Evolutionary conservation across 2,329 filamentous ascomycete species (phyloP).

Genomic region (Corniculantispora saksenae): DNA sequence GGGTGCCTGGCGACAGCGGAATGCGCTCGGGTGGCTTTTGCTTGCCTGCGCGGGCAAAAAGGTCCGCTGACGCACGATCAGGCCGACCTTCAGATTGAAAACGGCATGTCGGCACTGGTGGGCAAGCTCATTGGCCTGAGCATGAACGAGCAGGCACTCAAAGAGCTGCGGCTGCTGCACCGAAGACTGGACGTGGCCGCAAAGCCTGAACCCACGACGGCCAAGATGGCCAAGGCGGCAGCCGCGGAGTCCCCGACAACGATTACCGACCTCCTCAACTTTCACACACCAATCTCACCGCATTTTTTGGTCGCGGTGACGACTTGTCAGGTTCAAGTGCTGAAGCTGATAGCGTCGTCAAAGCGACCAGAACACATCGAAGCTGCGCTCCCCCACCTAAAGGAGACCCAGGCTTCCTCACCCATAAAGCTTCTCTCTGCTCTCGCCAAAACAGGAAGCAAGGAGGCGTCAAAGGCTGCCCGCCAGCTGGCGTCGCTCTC

Average conservation of each 20-base stretch:
- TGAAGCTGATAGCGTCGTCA: constrained; percentile 62
- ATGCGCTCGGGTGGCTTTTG: constrained; percentile 68
- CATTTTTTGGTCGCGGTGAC: constrained; percentile 57
- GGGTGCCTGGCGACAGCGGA: constrained; percentile 62
- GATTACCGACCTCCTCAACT: constrained; percentile 63
- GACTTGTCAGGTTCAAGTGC: constrained; percentile 63
- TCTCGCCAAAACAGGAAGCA: constrained; percentile 43
- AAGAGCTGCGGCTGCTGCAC: constrained; percentile 68
- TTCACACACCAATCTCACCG: constrained; percentile 48
- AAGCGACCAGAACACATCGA: constrained; percentile 63
- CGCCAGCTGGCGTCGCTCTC: constrained; percentile 68
- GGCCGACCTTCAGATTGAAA: constrained; percentile 69
- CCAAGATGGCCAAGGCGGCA: constrained; percentile 33
- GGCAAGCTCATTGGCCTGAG: constrained; percentile 66
- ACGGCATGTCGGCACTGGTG: constrained; percentile 69
- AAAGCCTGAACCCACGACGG: constrained; percentile 14
- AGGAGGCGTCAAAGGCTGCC: constrained; percentile 57
- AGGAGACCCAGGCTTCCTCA: constrained; percentile 54
- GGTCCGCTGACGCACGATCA: constrained; percentile 54
- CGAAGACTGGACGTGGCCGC: constrained; percentile 52
- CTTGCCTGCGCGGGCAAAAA: constrained; percentile 61
- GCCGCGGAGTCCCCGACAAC: constrained; percentile 31
- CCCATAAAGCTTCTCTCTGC: constrained; percentile 58
- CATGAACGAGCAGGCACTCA: constrained; percentile 67
- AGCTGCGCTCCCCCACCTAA: constrained; percentile 55